Evolutionary conservation across 2,329 filamentous ascomycete genomes (phyloP).

Genomic region (Coniochaeta ligniaria): DNA sequence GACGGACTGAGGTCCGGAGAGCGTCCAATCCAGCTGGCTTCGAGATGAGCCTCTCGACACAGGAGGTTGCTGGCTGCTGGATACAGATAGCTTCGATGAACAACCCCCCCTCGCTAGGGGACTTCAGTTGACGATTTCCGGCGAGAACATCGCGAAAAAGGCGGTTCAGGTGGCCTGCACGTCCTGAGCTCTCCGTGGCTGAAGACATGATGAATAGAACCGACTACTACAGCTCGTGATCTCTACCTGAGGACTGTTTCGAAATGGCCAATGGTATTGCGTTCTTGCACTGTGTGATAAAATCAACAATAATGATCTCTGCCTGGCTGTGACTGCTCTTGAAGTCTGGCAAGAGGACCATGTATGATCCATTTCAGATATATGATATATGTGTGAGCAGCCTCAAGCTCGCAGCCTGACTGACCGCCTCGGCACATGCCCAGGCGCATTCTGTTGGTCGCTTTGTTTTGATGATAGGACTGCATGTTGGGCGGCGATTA

Average conservation of each 20-base stretch:
- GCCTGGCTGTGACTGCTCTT: too few relatives aligned
- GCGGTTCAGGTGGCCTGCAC: slow-evolving; percentile 10
- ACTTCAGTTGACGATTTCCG: slow-evolving; percentile 14
- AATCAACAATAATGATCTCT: too few relatives aligned
- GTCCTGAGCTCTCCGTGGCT: background rate
- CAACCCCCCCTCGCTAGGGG: slow-evolving; percentile 15
- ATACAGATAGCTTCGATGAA: slow-evolving; percentile 20
- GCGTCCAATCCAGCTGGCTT: slow-evolving; percentile 16
- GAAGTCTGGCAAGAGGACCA: background rate
- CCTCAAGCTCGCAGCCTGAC: background rate
- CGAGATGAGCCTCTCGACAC: slow-evolving; percentile 19
- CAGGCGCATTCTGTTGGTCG: background rate
- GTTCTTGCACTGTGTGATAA: too few relatives aligned
- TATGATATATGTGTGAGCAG: background rate
- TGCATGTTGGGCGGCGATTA: background rate
- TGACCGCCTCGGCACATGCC: background rate
- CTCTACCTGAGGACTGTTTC: too few relatives aligned
- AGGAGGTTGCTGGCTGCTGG: slow-evolving; percentile 12
- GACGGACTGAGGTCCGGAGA: slow-evolving; percentile 15
- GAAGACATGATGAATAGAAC: background rate
- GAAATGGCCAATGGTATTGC: too few relatives aligned
- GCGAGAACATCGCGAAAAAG: slow-evolving; percentile 15
- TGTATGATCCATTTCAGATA: background rate
- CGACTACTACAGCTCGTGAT: background rate
- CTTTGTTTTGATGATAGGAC: background rate